These are phyloP conservation scores for Aeschynomene evenia DNA, from an alignment of 306 rosid species.

Conservation along the genomic window DNA sequence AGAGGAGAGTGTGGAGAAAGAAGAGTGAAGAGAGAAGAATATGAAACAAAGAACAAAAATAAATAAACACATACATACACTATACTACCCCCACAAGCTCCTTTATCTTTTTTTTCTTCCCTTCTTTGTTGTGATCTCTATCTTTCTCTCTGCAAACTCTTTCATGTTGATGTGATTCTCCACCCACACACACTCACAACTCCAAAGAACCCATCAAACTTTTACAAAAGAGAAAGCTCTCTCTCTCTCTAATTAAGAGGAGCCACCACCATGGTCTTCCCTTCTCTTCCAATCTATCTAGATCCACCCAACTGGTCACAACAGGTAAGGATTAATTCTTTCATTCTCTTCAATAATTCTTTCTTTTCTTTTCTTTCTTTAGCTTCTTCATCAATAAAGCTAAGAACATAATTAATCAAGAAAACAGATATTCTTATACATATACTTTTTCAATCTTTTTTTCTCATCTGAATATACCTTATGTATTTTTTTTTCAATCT, in stretches of 20 bases:
- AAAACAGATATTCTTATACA: constrained; percentile 45
- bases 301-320: constrained; percentile 91
- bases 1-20: constrained; percentile 15
- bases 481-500: constrained; percentile 24
- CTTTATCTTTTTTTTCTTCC: constrained; percentile 75
- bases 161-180: constrained; percentile 80
- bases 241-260: constrained; percentile 29
- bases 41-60: constrained; percentile 33
- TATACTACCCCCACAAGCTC: constrained; percentile 39
- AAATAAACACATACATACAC: constrained; percentile 40
- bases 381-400: constrained; percentile 60
- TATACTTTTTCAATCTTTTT: constrained; percentile 40
- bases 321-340: constrained; percentile 52
- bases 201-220: constrained; percentile 60
- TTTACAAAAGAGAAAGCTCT: constrained; percentile 61
- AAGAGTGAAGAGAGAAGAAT: not conserved
- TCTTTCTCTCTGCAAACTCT: constrained; percentile 56
- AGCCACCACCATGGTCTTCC: constrained; percentile 66
- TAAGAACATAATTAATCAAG: constrained; percentile 25
- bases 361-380: not conserved
- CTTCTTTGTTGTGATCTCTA: constrained; percentile 52
- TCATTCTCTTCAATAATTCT: constrained; percentile 21
- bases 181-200: constrained; percentile 43
- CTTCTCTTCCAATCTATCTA: constrained; percentile 70
- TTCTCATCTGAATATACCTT: constrained; percentile 60